Conservation (phyloP, 2,329 filamentous ascomycete genomes). For the Hypoxylon sp. region DNA sequence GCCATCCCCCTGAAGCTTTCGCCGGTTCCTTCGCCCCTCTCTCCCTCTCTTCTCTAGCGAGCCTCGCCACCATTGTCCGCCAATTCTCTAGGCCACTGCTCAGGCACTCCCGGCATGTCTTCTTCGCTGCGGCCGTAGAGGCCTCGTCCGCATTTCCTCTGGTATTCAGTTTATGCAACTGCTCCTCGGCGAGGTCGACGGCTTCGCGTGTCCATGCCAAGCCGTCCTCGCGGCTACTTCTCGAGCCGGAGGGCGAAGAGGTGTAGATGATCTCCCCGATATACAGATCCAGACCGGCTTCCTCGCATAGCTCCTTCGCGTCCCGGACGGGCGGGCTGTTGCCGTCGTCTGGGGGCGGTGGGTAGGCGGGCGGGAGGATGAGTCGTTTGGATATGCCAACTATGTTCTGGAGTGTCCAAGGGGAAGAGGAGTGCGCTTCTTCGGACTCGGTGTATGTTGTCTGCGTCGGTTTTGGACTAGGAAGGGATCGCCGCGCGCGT, state of each 20-base stretch:
- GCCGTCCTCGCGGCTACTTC: conserved; percentile 69
- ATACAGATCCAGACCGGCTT: conserved; percentile 87
- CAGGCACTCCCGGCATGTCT: conserved; percentile 82
- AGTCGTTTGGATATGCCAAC: conserved; percentile 48
- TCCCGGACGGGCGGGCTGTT: conserved; percentile 74
- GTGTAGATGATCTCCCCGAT: conserved; percentile 91
- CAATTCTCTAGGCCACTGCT: conserved; percentile 83
- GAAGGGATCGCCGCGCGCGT: conserved; percentile 76
- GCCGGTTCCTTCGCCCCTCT: conserved; percentile 50
- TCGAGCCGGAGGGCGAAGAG: conserved; percentile 53
- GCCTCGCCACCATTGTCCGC: conserved; percentile 79
- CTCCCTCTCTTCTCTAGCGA: conserved; percentile 66
- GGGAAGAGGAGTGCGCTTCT: conserved; percentile 17
- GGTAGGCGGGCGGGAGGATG: conserved; percentile 72
- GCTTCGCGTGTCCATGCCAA: conserved; percentile 91
- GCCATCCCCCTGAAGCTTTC: conserved; percentile 40
- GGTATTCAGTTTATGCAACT: conserved; percentile 62
- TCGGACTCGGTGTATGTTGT: conserved; percentile 7
- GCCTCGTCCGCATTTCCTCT: conserved; percentile 54
- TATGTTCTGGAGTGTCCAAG: conserved; percentile 47
- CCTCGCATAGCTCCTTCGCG: conserved; percentile 78
- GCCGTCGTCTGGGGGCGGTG: conserved; percentile 77
- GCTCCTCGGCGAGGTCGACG: conserved; percentile 82
- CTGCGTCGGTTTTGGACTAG: conserved; percentile 34
- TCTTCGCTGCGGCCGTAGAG: conserved; percentile 60